Conservation (phyloP, 2,329 filamentous ascomycete species). For the Paraphaeosphaeria minitans region DNA sequence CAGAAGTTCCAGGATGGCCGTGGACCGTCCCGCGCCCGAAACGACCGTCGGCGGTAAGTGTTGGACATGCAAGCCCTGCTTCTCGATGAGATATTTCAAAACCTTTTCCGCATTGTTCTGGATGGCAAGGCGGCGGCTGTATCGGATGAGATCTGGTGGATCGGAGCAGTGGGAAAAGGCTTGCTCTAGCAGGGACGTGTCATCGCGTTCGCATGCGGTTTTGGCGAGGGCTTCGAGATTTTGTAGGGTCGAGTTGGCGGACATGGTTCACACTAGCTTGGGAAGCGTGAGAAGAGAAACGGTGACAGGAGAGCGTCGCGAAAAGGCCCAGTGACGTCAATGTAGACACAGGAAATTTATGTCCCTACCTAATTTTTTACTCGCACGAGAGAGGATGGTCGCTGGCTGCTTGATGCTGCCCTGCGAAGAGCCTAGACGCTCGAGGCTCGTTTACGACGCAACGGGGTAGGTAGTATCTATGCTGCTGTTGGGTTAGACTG, state of each 20-base stretch:
- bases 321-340: background rate
- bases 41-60: background rate
- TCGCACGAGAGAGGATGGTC: too few species aligned
- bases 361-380: background rate
- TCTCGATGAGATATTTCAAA: constrained; percentile 1
- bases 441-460: too few species aligned
- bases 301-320: background rate
- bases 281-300: background rate
- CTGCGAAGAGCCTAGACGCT: too few species aligned
- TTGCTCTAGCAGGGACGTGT: constrained; percentile 1
- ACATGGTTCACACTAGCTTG: background rate
- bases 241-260: background rate
- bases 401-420: too few species aligned
- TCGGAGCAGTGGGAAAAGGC: background rate
- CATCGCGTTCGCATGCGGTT: background rate
- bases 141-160: background rate
- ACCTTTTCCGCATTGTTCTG: background rate
- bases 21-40: background rate
- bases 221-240: background rate
- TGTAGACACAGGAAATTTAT: background rate
- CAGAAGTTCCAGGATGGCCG: constrained; percentile 8
- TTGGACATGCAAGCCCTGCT: background rate
- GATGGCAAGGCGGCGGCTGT: background rate
- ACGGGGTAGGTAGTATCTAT: too few species aligned
- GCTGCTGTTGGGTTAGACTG: too few species aligned